These are phyloP conservation scores for Inga laurina DNA, from an alignment of 306 rosid species.

Conservation along the genomic window DNA sequence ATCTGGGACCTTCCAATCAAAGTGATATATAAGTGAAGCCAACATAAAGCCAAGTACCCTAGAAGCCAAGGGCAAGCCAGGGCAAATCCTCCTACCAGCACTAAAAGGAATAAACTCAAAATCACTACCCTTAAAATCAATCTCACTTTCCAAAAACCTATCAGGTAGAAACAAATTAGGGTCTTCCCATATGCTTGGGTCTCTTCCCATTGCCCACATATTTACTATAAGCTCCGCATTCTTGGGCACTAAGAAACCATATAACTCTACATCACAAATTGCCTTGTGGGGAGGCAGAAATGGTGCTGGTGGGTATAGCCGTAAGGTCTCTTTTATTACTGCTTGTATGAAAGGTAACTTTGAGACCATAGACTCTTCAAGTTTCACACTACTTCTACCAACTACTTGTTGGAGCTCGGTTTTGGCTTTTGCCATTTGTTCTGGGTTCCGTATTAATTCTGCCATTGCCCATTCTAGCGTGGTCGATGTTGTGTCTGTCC, in stretches of 20 bases:
- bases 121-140: not conserved
- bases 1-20: not conserved
- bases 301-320: slow-evolving; percentile 5
- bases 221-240: not conserved
- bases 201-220: not conserved
- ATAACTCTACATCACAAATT: not conserved
- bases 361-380: not conserved
- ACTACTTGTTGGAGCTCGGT: not conserved
- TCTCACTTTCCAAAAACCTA: not conserved
- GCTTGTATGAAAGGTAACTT: not conserved
- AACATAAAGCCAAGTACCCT: not conserved
- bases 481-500: not conserved
- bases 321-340: not conserved
- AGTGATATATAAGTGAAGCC: not conserved
- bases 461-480: slow-evolving; percentile 8
- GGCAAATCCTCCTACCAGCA: not conserved
- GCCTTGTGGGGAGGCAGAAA: not conserved
- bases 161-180: not conserved
- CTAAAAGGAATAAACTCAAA: not conserved
- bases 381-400: not conserved
- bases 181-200: not conserved
- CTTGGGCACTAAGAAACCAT: not conserved
- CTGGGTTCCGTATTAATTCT: not conserved
- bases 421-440: not conserved
- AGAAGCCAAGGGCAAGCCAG: not conserved